Conservation (phyloP, 2,329 filamentous ascomycete genomes). For the Falciphora oryzae region DNA sequence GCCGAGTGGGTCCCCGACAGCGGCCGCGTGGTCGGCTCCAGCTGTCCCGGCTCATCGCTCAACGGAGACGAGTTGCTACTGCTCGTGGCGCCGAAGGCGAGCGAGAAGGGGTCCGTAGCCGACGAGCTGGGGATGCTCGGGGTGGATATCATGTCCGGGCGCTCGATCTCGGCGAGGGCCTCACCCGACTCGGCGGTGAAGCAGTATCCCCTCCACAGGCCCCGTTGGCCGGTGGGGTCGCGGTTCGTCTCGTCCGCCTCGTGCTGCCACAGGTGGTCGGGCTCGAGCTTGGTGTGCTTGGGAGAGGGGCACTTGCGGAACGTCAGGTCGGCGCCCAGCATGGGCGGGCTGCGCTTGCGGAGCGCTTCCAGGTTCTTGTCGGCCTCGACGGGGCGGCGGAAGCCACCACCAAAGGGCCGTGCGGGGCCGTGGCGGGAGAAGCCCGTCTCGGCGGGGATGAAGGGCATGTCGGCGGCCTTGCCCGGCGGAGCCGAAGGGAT, state of each 20-base stretch:
- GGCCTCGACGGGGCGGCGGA: constrained; percentile 44
- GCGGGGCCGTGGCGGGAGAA: constrained; percentile 30
- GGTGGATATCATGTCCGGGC: constrained; percentile 45
- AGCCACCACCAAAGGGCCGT: constrained; percentile 25
- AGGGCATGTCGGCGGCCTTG: constrained; percentile 23
- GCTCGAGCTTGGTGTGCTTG: constrained; percentile 76
- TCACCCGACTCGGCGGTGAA: constrained; percentile 30
- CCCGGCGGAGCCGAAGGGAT: constrained; percentile 23
- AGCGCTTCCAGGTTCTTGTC: constrained; percentile 41
- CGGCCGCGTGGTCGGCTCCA: constrained; percentile 3
- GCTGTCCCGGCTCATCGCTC: constrained; percentile 30
- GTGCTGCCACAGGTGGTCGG: constrained; percentile 58
- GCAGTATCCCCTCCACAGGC: constrained; percentile 76
- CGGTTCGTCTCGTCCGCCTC: constrained; percentile 42
- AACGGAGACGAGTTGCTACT: constrained; percentile 23
- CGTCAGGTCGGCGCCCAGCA: constrained; percentile 75
- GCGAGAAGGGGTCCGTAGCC: constrained; percentile 35
- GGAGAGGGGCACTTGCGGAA: constrained; percentile 82
- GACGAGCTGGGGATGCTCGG: constrained; percentile 37
- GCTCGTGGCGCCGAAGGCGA: constrained; percentile 30
- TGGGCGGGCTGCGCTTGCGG: constrained; percentile 62
- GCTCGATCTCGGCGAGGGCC: constrained; percentile 36
- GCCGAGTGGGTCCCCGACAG: constrained; percentile 16
- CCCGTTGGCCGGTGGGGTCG: constrained; percentile 51
- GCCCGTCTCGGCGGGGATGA: constrained; percentile 28